Conservation (phyloP, 202 grass and related monocot species). For the Carex sylvatica region DNA sequence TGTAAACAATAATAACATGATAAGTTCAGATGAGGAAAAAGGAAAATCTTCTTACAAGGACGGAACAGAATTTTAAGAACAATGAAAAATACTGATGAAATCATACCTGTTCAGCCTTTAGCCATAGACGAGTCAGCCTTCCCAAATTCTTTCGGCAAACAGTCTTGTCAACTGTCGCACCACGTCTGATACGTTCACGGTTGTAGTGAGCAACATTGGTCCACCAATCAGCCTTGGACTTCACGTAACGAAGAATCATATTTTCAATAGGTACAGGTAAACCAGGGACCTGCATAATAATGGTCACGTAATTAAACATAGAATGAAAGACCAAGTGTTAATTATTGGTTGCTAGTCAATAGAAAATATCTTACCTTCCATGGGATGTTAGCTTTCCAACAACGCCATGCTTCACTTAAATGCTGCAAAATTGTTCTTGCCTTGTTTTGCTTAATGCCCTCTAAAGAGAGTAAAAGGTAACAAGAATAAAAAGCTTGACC, state of each 20-base stretch:
- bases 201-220: slow-evolving; percentile 99
- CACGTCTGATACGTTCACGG: slow-evolving; percentile 91
- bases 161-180: slow-evolving; percentile 97
- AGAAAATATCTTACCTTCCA: slow-evolving; percentile 57
- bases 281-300: slow-evolving; percentile 56
- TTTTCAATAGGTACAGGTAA: slow-evolving; percentile 92
- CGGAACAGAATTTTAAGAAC: not conserved
- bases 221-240: slow-evolving; percentile 99
- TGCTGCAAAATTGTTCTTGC: slow-evolving; percentile 91
- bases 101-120: slow-evolving; percentile 79
- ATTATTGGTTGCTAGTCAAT: not conserved
- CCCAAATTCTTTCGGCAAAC: slow-evolving; percentile 96
- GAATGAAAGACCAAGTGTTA: not conserved
- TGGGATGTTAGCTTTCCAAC: slow-evolving; percentile 99
- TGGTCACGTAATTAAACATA: not conserved
- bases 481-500: not conserved
- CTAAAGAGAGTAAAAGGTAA: slow-evolving; percentile 24
- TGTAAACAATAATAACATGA: slow-evolving; percentile 22
- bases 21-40: not conserved
- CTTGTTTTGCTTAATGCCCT: slow-evolving; percentile 99
- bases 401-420: slow-evolving; percentile 97
- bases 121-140: slow-evolving; percentile 90
- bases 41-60: not conserved
- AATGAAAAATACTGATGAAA: slow-evolving; percentile 2
- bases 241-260: slow-evolving; percentile 99